Base-by-base conservation (phyloP, 1,139 yeast species). In the Yamadazyma oceani region DNA sequence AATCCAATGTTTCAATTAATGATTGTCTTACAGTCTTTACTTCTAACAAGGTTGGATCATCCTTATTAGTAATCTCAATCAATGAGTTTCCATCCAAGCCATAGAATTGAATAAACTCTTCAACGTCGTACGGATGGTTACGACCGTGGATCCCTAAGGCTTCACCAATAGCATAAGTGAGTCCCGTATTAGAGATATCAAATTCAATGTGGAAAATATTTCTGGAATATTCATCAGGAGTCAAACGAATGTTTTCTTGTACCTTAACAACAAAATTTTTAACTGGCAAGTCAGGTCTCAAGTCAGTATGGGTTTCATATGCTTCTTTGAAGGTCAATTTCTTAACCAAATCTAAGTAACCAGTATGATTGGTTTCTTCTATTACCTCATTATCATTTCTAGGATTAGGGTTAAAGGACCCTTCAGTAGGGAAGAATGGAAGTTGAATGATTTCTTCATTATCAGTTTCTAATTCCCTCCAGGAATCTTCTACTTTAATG, bases 171-270 rank as follows among this genome's bases (percentile, higher is more conserved):
- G 82, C 94, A 59, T 92, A 92, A 37, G 80, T 87, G 59, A 92
- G 74, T 21, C 95, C 97, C 30, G 97, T 89, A 37, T 95, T 95
- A 35, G 90, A 66, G 53, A 82, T 77, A 60, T 92, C 98, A 52
- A 92, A 87, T 66, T 92, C 97, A 53, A 92, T 85, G 60, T 92
- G 96, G 89, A 92, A 92, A 57, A 92, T 90, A 64, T 92, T 86
- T 69, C 98, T 86, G 44, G 87, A 87, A 62, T 92, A 92, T 55
- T 86, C 92, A 31, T 57, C 58, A 9, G 97, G 97, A n/a, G 97
- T 92, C 48, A 92, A 85, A 57, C 97, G 80, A 65, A 81, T 83
- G 70, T 89, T 90, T 57, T 86, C 95, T 62, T 88, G 86, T 35
- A 92, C 97, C 63, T 84, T 87, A 41, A 89, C 95, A 38, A 89